Evolutionary conservation across 441 rosid genomes (phyloP).

Genomic region (Sinapis alba): DNA sequence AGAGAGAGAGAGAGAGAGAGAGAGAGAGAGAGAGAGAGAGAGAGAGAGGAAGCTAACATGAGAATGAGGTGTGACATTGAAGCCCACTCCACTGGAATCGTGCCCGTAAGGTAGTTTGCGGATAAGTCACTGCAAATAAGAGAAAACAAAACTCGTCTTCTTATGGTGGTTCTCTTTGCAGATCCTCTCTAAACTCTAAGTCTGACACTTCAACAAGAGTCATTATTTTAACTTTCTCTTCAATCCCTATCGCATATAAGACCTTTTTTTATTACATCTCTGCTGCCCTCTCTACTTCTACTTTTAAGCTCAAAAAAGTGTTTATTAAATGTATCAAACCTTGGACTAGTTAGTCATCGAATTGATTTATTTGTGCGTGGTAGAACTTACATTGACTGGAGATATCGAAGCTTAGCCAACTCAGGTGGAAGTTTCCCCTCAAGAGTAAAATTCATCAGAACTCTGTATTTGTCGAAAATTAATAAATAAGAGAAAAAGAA

Average conservation of each 20-base stretch:
- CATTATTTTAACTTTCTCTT: background rate
- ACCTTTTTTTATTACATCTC: background rate
- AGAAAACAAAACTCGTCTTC: background rate
- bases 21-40: background rate
- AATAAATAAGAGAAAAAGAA: background rate
- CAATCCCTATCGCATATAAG: background rate
- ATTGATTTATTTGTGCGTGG: background rate
- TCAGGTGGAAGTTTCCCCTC: conserved; percentile 31
- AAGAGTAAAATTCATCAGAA: conserved; percentile 2
- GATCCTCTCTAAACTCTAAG: background rate
- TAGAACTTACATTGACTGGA: conserved; percentile 15
- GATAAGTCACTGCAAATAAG: conserved; percentile 21
- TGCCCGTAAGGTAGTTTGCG: conserved; percentile 28
- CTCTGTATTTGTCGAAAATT: background rate
- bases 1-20: no score
- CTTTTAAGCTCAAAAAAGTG: background rate
- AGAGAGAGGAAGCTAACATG: conserved; percentile 18
- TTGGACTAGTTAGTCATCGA: background rate
- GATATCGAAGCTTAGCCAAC: conserved; percentile 23
- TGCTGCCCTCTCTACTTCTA: background rate
- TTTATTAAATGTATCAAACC: background rate
- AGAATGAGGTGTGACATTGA: background rate
- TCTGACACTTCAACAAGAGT: background rate
- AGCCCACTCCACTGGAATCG: conserved; percentile 39
- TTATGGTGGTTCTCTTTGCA: background rate